Conservation (phyloP, 768 basidiomycete species). For the Mycena indigotica region DNA sequence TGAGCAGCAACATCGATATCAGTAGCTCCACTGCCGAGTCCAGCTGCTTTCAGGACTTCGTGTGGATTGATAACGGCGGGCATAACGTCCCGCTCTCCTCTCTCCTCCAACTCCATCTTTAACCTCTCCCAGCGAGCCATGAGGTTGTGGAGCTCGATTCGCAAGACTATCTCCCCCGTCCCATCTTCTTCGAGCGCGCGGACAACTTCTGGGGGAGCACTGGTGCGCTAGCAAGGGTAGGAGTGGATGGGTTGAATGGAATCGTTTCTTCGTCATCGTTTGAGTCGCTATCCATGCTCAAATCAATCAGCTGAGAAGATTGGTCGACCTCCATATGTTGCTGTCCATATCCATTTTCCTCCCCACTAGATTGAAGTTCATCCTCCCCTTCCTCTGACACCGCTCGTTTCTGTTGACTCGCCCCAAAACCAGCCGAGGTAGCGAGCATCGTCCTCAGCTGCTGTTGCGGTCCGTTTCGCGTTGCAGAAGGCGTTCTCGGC, state of each 20-base stretch:
- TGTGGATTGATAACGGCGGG: neutral
- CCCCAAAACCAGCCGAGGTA: constrained; percentile 43
- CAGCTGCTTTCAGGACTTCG: neutral
- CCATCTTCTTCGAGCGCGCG: constrained; percentile 28
- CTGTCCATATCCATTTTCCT: constrained; percentile 1
- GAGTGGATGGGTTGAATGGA: constrained; percentile 15
- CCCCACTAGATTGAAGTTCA: constrained; percentile 20
- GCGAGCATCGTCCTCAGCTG: constrained; percentile 50
- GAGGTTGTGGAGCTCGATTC: constrained; percentile 31
- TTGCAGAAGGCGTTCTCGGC: neutral
- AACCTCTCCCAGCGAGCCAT: constrained; percentile 17
- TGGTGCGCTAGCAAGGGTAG: constrained; percentile 14
- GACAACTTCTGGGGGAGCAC: constrained; percentile 45
- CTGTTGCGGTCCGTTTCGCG: constrained; percentile 9
- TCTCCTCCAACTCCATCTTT: neutral
- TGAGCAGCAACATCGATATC: constrained; percentile 59
- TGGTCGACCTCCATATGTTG: constrained; percentile 23
- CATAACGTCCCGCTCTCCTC: neutral
- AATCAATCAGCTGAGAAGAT: constrained; percentile 19
- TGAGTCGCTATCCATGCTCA: constrained; percentile 17
- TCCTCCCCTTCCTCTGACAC: constrained; percentile 23
- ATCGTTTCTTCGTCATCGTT: constrained; percentile 27
- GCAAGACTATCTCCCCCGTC: constrained; percentile 30
- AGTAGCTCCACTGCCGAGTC: constrained; percentile 32
- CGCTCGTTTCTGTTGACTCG: constrained; percentile 33